phyloP scores from a whole-genome alignment of 2,329 filamentous ascomycete genomes.

The Scedosporium boydii region DNA sequence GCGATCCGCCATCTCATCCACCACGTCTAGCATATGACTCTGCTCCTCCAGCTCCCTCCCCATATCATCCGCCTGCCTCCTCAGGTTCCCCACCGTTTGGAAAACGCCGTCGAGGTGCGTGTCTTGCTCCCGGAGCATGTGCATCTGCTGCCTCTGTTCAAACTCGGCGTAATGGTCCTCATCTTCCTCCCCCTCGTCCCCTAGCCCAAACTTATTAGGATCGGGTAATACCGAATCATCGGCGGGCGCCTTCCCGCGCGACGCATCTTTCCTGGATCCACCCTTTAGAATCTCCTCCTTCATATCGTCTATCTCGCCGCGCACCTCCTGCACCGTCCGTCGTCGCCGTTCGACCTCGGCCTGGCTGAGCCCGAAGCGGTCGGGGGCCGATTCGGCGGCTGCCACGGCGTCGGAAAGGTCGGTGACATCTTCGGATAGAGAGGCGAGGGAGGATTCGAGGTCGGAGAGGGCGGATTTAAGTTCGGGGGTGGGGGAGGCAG shows the following conservation, averaged over 20 bases:
- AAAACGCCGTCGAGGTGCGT: slow-evolving; percentile 88
- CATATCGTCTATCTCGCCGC: slow-evolving; percentile 83
- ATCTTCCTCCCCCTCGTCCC: slow-evolving; percentile 19
- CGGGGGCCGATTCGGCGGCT: slow-evolving; percentile 79
- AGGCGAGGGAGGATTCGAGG: slow-evolving; percentile 53
- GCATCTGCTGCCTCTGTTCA: slow-evolving; percentile 81
- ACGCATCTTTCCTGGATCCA: slow-evolving; percentile 19
- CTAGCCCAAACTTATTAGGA: slow-evolving; percentile 48
- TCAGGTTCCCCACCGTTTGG: slow-evolving; percentile 80
- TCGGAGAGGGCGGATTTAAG: slow-evolving; percentile 69
- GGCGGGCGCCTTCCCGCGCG: not conserved
- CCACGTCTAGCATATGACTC: slow-evolving; percentile 74
- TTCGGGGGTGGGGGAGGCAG: slow-evolving; percentile 55
- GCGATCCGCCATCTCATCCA: slow-evolving; percentile 76
- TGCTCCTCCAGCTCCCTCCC: slow-evolving; percentile 94
- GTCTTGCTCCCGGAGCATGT: slow-evolving; percentile 94
- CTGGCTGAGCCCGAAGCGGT: slow-evolving; percentile 74
- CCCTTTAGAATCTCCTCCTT: slow-evolving; percentile 62
- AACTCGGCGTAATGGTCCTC: slow-evolving; percentile 68
- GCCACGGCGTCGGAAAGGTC: slow-evolving; percentile 82
- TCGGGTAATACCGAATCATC: slow-evolving; percentile 38
- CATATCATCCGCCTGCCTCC: slow-evolving; percentile 91
- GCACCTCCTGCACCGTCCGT: slow-evolving; percentile 80
- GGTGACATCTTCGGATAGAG: slow-evolving; percentile 72
- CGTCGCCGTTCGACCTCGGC: slow-evolving; percentile 75